phyloP scores from a whole-genome alignment of 495 filamentous ascomycete genomes.

The Pseudotulostoma volvatum region DNA sequence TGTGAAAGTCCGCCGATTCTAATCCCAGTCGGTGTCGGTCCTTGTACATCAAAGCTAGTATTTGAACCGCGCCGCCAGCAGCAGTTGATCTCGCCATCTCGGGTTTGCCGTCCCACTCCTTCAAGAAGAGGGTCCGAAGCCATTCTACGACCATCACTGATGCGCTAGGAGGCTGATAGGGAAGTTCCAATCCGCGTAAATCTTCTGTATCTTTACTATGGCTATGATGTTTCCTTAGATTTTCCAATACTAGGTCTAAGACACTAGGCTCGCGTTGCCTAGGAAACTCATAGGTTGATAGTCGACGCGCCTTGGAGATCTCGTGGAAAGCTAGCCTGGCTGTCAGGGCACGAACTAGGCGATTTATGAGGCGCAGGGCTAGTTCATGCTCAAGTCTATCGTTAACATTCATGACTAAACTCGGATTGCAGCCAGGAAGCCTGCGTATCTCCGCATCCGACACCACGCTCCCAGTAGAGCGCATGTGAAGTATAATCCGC shows the following conservation, averaged over 20 bases:
- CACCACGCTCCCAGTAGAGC: conserved; percentile 35
- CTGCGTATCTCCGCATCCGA: conserved; percentile 27
- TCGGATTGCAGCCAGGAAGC: conserved; percentile 13
- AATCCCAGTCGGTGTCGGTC: conserved; percentile 47
- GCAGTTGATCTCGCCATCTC: conserved; percentile 47
- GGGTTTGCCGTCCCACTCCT: conserved; percentile 62
- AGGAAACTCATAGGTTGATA: conserved; percentile 16
- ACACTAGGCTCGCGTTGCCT: conserved; percentile 19
- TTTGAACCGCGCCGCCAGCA: conserved; percentile 55
- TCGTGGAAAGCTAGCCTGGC: conserved; percentile 35
- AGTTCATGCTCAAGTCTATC: conserved; percentile 47
- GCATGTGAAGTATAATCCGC: conserved; percentile 33
- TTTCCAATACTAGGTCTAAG: conserved; percentile 23
- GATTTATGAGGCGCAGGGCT: conserved; percentile 37
- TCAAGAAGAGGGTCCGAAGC: conserved; percentile 57
- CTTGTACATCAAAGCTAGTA: conserved; percentile 58
- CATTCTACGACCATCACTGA: conserved; percentile 51
- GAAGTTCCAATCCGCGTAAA: conserved; percentile 9
- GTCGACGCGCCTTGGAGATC: conserved; percentile 30
- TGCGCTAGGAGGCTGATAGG: conserved; percentile 25
- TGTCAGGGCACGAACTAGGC: conserved; percentile 37
- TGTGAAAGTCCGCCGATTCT: conserved; percentile 50
- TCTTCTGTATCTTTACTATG: conserved; percentile 9
- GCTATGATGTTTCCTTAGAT: conserved; percentile 22
- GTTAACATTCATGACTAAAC: conserved; percentile 21